A percentile compares a stretch with the other conserved stretches of the same genome.
Evolutionary conservation across 2,329 filamentous ascomycete genomes (phyloP).

Genomic region (Sporothrix protearum): DNA sequence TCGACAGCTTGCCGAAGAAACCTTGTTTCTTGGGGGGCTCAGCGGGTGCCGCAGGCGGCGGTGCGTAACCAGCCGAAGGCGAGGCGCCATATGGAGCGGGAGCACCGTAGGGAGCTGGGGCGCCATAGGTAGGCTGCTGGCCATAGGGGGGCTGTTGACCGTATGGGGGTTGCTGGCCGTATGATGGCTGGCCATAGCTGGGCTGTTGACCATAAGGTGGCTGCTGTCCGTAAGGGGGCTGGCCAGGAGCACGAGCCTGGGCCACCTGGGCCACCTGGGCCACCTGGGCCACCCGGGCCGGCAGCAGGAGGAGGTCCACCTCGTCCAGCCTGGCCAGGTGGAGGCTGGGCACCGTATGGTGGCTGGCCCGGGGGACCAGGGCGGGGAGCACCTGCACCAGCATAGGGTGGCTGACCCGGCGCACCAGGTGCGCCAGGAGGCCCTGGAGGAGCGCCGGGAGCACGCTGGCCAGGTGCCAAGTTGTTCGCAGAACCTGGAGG

Average conservation of each 20-base stretch:
- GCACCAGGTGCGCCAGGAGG: slow-evolving; percentile 5
- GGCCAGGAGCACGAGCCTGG: slow-evolving; percentile 11
- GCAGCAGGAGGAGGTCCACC: slow-evolving; percentile 6
- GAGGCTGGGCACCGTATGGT: slow-evolving; percentile 4
- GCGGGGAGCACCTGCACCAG: neutral
- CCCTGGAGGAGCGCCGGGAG: slow-evolving; percentile 4
- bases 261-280: neutral
- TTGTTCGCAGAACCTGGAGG: neutral
- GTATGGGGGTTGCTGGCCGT: neutral
- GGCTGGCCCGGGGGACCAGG: slow-evolving; percentile 15
- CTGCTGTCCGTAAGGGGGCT: slow-evolving; percentile 16
- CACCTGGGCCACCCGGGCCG: neutral
- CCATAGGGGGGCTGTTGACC: neutral
- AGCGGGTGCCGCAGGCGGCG: neutral
- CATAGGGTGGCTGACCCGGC: slow-evolving; percentile 19
- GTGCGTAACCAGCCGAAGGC: slow-evolving; percentile 10
- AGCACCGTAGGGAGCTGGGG: neutral
- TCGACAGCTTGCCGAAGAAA: slow-evolving; percentile 23
- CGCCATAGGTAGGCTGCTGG: neutral
- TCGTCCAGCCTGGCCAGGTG: slow-evolving; percentile 10
- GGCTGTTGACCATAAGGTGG: neutral
- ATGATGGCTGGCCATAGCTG: neutral
- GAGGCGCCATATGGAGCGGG: slow-evolving; percentile 16
- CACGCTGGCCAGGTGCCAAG: slow-evolving; percentile 3
- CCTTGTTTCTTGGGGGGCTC: slow-evolving; percentile 18